Conservation (phyloP, 1,284 basidiomycete species). For the Singerocomus rubriflavus region DNA sequence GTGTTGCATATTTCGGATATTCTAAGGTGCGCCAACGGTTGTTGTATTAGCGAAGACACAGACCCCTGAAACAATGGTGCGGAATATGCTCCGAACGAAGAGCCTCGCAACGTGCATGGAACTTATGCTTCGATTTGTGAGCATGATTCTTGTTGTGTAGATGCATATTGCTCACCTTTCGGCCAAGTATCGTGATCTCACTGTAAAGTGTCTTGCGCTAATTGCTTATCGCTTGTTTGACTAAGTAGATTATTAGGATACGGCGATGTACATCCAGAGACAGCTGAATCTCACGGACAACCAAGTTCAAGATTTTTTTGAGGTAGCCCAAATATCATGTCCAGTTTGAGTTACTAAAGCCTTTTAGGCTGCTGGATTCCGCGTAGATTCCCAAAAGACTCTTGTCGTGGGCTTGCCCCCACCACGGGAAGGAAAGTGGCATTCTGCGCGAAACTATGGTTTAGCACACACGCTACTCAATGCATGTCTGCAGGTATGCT, state of each 20-base stretch:
- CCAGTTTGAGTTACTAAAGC: not conserved
- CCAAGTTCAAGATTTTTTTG: constrained; percentile 50
- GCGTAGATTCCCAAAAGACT: constrained; percentile 42
- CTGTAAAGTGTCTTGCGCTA: constrained; percentile 27
- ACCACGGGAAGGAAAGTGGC: constrained; percentile 37
- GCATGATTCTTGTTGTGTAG: constrained; percentile 4
- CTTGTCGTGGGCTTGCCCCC: constrained; percentile 49
- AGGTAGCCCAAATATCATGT: constrained; percentile 29
- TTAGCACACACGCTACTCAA: constrained; percentile 42
- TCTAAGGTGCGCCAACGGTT: constrained; percentile 1
- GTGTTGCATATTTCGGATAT: not conserved
- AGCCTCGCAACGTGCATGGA: constrained; percentile 38
- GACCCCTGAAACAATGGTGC: constrained; percentile 32
- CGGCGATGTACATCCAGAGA: constrained; percentile 44
- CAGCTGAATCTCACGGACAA: constrained; percentile 43
- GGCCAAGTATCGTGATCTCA: constrained; percentile 44
- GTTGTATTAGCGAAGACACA: constrained; percentile 39
- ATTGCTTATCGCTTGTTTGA: not conserved
- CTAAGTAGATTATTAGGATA: constrained; percentile 36
- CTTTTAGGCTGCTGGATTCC: constrained; percentile 41
- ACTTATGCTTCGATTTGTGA: constrained; percentile 39
- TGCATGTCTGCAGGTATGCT: constrained; percentile 36
- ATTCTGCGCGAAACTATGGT: constrained; percentile 42
- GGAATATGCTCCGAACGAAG: constrained; percentile 28
- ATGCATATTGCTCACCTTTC: constrained; percentile 1